Evolutionary conservation across 805 yeast genomes (phyloP), one percentile per base, ranked within the genome.

Genomic region (Debaryomyces tyrocola): DNA sequence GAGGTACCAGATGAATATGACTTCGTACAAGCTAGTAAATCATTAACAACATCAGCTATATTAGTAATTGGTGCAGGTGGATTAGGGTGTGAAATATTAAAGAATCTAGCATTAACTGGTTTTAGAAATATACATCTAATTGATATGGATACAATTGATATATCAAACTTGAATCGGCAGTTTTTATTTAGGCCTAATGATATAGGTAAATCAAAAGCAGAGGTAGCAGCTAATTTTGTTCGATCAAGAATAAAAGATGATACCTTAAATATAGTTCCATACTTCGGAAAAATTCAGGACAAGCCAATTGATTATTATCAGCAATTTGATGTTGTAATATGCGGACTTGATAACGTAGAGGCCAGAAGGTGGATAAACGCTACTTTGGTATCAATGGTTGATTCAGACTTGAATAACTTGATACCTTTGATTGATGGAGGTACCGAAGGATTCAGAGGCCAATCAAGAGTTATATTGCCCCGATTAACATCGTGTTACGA

Each of bases 391-490:
- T 73, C 80, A 8, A 57, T 91, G 51, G 90, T 87, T 4, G 82
- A 78, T 40, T 69, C 63, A 0, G 75, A 79, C 2, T 54, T 61
- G 27, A 54, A 58, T 37, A 55, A 58, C 14, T 45, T 73, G 14
- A 63, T 73, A 2, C 78, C 78, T 1, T 48, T 92, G 60, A 82
- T 94, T 12, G 99, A 92, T 62, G 97, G 97, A 4, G 99, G 97
- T 2, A 87, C 96, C 0, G 98, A 92, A 60, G 97, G 97, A 0
- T 85, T 92, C 59, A 79, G 87, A 53, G 99, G 99, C 2, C 96
- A 92, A 58, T 79, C 90, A 11, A 83, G 96, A 57, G 85, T 90
- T 11, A 90, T 92, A 33, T 66, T 90, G 14, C 98, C 99, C 0
- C 82, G 89, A 0, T 65, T 90, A 27, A 82, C 92, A 0, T 86